Evolutionary conservation across 2,329 filamentous ascomycete species (phyloP).

Genomic region (Hymenoscyphus salicellus): DNA sequence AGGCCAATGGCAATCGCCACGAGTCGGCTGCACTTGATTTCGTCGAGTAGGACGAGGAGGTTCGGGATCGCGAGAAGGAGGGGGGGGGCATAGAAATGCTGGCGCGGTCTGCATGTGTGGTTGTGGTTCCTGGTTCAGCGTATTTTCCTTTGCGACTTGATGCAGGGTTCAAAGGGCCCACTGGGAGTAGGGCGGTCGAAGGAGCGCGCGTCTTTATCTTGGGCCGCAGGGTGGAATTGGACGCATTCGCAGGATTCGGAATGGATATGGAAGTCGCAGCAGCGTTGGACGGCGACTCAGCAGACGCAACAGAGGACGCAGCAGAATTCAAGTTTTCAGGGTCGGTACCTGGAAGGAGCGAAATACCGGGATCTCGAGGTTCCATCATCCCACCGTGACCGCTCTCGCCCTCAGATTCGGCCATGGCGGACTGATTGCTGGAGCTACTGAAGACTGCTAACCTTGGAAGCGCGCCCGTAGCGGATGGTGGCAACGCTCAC

Average conservation of each 20-base stretch:
- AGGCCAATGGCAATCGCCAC: constrained; percentile 39
- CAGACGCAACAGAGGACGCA: neutral
- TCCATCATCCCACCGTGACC: neutral
- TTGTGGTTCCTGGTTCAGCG: constrained; percentile 58
- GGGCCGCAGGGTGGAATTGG: constrained; percentile 10
- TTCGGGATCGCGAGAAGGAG: constrained; percentile 34
- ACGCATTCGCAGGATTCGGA: constrained; percentile 6
- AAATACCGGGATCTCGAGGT: neutral
- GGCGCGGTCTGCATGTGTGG: constrained; percentile 55
- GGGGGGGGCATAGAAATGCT: constrained; percentile 64
- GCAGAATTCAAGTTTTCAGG: constrained; percentile 1
- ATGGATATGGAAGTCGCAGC: neutral
- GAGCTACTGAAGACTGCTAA: neutral
- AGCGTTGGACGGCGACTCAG: neutral
- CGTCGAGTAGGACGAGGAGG: constrained; percentile 32
- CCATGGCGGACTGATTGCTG: constrained; percentile 2
- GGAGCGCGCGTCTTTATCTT: constrained; percentile 19
- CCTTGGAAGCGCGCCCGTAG: neutral
- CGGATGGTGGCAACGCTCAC: neutral
- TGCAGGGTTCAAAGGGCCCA: constrained; percentile 39
- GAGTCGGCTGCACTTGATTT: constrained; percentile 42
- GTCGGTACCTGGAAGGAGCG: neutral
- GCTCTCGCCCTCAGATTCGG: neutral
- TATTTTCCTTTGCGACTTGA: constrained; percentile 53
- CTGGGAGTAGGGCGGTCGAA: constrained; percentile 46